Base-by-base conservation (phyloP, 2,329 filamentous ascomycete species). In the Fusarium chlamydosporum region DNA sequence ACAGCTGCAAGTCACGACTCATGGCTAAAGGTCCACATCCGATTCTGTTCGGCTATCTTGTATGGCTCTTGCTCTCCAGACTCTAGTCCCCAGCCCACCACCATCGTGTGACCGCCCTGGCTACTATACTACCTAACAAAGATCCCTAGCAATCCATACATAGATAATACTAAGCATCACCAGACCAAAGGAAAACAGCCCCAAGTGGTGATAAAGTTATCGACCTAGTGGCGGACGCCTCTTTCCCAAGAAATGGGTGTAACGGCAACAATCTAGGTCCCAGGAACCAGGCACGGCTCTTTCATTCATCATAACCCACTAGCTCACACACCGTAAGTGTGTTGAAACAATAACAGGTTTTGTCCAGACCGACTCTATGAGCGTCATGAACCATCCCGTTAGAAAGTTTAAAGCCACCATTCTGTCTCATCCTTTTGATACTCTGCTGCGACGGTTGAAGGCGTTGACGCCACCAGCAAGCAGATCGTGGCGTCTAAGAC, bases 401-500 rank as follows among this genome's bases (percentile, higher is more conserved):
- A n/a, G 10, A 10, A 63, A 68, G 65, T 31, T 33, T 62, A 40
- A 16, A 57, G 46, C 50, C 62, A 52, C 55, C 29, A 8, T 55
- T 47, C 27, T 57, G 12, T 13, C 16, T 26, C 18, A 23, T 20
- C 12, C 35, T 18, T 51, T 26, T 45, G 18, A n/a, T 45, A 4
- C 18, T 38, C 31, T 43, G 47, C 27, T 50, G 18, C 33, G 58
- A 67, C 48, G 46, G 61, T 52, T 70, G 18, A 45, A 38, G 56
- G 26, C 20, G 33, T 40, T 69, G 31, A 67, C 66, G 66, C 66
- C 66, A 69, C 67, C 15, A 60, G 35, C n/a, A 20, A 20, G 29
- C 13, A 53, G 56, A 70, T 67, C 51, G 61, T 70, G 66, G 66
- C 66, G 66, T 59, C 50, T 63, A 46, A 41, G 41, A 42, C 52